These are phyloP conservation scores for Fusarium sp. DNA, from an alignment of 2,329 filamentous ascomycete species.

Conservation along the genomic window DNA sequence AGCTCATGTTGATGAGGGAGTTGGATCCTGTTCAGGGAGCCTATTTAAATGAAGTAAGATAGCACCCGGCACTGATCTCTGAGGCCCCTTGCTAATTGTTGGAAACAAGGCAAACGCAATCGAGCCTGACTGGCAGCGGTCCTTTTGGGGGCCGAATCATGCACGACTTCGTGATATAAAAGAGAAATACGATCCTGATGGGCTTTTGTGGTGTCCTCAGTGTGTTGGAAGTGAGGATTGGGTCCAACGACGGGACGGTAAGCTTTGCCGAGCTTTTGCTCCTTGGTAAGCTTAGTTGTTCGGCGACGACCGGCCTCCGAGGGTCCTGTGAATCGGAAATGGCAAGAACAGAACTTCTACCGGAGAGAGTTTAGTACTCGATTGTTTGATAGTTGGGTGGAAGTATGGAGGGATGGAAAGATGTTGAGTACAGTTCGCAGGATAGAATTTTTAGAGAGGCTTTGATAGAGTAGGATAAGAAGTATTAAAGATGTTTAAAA, in stretches of 20 bases:
- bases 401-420: too few relatives aligned
- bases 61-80: rapidly evolving
- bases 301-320: rapidly evolving
- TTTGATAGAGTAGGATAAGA: too few relatives aligned
- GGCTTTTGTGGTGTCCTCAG: slow-evolving; percentile 1
- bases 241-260: background rate
- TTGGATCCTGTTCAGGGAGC: background rate
- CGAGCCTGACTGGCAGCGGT: slow-evolving; percentile 1
- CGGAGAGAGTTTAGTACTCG: rapidly evolving
- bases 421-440: too few relatives aligned
- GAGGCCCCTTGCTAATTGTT: background rate
- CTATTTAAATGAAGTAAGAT: background rate
- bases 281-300: background rate
- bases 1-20: background rate
- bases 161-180: background rate
- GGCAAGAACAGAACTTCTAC: rapidly evolving
- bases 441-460: rapidly evolving
- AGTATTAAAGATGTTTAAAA: too few relatives aligned
- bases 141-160: background rate
- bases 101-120: background rate
- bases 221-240: slow-evolving; percentile 13
- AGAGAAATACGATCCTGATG: background rate
- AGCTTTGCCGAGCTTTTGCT: background rate
- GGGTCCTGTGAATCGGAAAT: rapidly evolving
- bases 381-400: rapidly evolving